phyloP scores from a whole-genome alignment of 2,329 filamentous ascomycete species.

The Orbilia quercus region DNA sequence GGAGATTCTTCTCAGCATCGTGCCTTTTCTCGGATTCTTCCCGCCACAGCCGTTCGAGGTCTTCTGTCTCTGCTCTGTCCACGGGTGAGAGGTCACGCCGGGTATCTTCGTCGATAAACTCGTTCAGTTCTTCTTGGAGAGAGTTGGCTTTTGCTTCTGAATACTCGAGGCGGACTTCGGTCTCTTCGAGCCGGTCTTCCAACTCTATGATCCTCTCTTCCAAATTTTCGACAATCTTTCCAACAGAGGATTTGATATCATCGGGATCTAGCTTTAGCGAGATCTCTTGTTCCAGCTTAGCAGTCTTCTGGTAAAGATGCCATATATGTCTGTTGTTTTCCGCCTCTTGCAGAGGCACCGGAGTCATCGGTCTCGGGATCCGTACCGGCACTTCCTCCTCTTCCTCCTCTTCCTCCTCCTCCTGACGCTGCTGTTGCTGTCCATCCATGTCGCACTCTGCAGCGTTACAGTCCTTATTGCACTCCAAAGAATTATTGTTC shows the following conservation, averaged over 20 bases:
- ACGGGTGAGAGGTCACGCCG: conserved; percentile 24
- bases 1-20: conserved; percentile 36
- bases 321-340: conserved; percentile 54
- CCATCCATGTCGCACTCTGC: conserved; percentile 50
- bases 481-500: conserved; percentile 23
- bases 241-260: conserved; percentile 39
- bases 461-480: conserved; percentile 10
- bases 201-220: conserved; percentile 45
- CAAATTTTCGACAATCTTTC: conserved; percentile 30
- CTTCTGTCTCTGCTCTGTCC: conserved; percentile 32
- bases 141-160: conserved; percentile 37
- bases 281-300: conserved; percentile 50
- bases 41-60: conserved; percentile 26
- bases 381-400: conserved; percentile 34
- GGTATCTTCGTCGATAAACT: conserved; percentile 38
- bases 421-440: conserved; percentile 21
- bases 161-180: conserved; percentile 51
- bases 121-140: conserved; percentile 50
- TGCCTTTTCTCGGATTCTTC: conserved; percentile 38
- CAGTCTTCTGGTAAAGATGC: conserved; percentile 56
- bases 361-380: conserved; percentile 39
- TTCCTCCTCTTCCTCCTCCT: too few species aligned
- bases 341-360: conserved; percentile 42
- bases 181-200: conserved; percentile 42
- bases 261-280: conserved; percentile 46